phyloP scores from a whole-genome alignment of 176 grass and related monocot genomes.

The Sorghum bicolor region DNA sequence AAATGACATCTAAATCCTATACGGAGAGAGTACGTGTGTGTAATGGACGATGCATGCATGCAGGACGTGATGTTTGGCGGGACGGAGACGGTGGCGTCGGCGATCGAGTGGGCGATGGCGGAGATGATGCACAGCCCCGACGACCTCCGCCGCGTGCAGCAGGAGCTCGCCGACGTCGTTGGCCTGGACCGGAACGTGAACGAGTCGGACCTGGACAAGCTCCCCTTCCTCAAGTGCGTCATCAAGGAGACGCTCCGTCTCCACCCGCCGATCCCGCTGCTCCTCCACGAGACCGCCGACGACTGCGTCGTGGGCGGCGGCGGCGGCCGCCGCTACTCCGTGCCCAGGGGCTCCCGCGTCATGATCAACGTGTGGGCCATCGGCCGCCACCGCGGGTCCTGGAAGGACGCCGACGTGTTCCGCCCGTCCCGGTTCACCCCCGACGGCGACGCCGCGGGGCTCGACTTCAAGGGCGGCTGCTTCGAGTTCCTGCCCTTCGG shows the following conservation, averaged over 20 bases:
- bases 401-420: slow-evolving; percentile 73
- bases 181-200: slow-evolving; percentile 56
- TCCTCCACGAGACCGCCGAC: slow-evolving; percentile 78
- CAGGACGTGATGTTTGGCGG: slow-evolving; percentile 99
- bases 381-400: slow-evolving; percentile 55
- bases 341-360: slow-evolving; percentile 58
- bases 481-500: slow-evolving; percentile 94
- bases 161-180: slow-evolving; percentile 59
- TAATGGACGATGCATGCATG: background rate
- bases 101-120: slow-evolving; percentile 91
- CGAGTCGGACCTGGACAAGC: slow-evolving; percentile 76
- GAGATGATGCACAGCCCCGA: slow-evolving; percentile 89
- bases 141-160: slow-evolving; percentile 60
- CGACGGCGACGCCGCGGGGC: slow-evolving; percentile 24
- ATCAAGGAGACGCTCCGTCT: slow-evolving; percentile 94
- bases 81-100: slow-evolving; percentile 89
- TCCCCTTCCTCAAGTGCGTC: slow-evolving; percentile 77
- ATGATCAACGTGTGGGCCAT: slow-evolving; percentile 96
- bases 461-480: slow-evolving; percentile 89
- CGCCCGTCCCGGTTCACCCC: slow-evolving; percentile 52
- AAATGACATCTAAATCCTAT: too few relatives aligned
- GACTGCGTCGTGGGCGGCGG: slow-evolving; percentile 60
- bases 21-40: too few relatives aligned
- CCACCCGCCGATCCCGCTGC: slow-evolving; percentile 90
- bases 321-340: slow-evolving; percentile 38